Percentiles rank a stretch among this genome's conserved stretches.
Conservation (phyloP, 805 yeast species). For the Nakazawaea laoshanensis region DNA sequence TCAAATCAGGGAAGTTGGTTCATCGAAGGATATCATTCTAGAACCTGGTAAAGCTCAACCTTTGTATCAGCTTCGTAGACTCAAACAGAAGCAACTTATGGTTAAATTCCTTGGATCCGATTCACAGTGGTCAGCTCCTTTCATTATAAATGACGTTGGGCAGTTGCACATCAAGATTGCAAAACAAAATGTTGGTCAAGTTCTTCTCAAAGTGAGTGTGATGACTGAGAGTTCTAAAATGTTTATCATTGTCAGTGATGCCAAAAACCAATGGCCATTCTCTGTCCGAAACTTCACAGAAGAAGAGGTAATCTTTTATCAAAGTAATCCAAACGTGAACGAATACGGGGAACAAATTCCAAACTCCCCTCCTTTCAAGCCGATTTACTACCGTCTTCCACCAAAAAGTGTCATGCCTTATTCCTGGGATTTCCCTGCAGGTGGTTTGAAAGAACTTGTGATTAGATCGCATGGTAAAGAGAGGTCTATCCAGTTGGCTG, state of each 20-base stretch:
- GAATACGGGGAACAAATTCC: conserved; percentile 48
- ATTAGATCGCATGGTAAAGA: conserved; percentile 66
- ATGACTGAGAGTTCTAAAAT: conserved; percentile 75
- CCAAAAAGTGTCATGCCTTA: conserved; percentile 94
- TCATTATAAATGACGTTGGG: conserved; percentile 78
- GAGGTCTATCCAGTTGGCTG: conserved; percentile 78
- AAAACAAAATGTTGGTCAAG: conserved; percentile 57
- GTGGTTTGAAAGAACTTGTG: conserved; percentile 70
- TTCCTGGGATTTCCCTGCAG: conserved; percentile 97
- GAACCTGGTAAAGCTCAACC: conserved; percentile 43
- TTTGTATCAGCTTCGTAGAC: conserved; percentile 52
- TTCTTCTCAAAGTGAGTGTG: conserved; percentile 63
- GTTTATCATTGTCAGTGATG: conserved; percentile 66
- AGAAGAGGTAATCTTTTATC: conserved; percentile 78
- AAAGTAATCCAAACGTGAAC: conserved; percentile 64
- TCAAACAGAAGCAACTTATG: conserved; percentile 49
- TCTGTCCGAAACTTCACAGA: conserved; percentile 87
- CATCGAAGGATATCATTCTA: conserved; percentile 40
- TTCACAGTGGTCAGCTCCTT: conserved; percentile 81
- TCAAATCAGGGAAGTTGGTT: conserved; percentile 60
- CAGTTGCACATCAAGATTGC: conserved; percentile 64
- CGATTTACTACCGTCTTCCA: conserved; percentile 75
- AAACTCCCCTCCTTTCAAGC: conserved; percentile 54
- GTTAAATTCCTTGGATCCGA: conserved; percentile 49
- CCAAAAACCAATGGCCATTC: conserved; percentile 83